Evolutionary conservation across 345 rosid species (phyloP), one percentile per base, ranked within the genome.

Genomic region (Bruguiera sexangula): DNA sequence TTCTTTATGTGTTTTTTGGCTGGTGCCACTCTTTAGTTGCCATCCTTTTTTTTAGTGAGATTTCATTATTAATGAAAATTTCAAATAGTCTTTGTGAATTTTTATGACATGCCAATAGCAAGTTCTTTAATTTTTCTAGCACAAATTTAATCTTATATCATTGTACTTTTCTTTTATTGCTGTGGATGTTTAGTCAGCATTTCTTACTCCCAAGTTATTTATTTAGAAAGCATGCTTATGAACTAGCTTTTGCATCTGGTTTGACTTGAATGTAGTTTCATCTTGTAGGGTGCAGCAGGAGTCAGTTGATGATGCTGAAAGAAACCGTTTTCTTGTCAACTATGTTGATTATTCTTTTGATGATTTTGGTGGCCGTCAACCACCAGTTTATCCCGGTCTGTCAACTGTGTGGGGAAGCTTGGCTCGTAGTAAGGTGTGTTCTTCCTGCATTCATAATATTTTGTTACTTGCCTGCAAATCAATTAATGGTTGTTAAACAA

Each of bases 321-420:
- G 99, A 68, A 95, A 95, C 79, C 96, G 96, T 67, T 92, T 86
- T 80, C 92, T 95, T 65, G 96, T 92, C 73, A 88, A 88, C 82
- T 95, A 86, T 69, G 96, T 89, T 57, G 99, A 95, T 85, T 89
- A 83, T 81, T 93, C 96, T 73, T 95, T 95, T 82, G 97, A 95
- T 86, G 99, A 95, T 79, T 95, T 95, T 86, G 99, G 96, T 68
- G 96, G 99, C 75, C 93, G 89, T 76, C 99, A 95, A 66, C 88
- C 96, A 73, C 97, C 99, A 1, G 99, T 95, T 70, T 95, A 95
- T 82, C 96, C 99, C 56, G 99, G 99, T 68, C 82, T 95, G 79
- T 89, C 96, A 60, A 93, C 97, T 39, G 99, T 95, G 52, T 95
- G 97, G 97, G 97, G 99, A 68, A 95, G 99, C 86, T 84, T 95